A percentile compares a stretch with the other conserved stretches of the same genome.
Evolutionary conservation across 148 eudicot species (phyloP).

Genomic region (Linanthus parryae): DNA sequence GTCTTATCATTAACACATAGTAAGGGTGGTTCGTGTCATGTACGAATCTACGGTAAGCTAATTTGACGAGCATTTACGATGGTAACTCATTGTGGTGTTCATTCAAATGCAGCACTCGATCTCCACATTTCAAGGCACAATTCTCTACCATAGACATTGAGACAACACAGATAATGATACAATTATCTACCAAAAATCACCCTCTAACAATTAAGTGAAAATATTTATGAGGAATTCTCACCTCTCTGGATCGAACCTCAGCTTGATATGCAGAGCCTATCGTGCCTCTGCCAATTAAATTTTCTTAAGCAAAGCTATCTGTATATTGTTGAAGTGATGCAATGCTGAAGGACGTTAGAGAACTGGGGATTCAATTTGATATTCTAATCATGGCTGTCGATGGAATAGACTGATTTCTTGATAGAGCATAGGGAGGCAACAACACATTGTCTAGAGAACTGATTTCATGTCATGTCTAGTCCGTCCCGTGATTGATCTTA

Average conservation of each 20-base stretch:
- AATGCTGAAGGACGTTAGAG: conserved; percentile 55
- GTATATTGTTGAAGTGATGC: conserved; percentile 86
- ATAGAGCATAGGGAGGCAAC: conserved; percentile 43
- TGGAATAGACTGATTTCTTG: conserved; percentile 44
- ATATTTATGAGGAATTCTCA: conserved; percentile 18
- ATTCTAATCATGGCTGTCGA: conserved; percentile 18
- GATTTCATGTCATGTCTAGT: conserved; percentile 41
- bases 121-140: no score
- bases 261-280: conserved; percentile 76
- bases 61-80: no score
- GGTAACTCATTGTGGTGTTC: no score
- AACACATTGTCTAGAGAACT: conserved; percentile 18
- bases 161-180: no score
- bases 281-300: conserved; percentile 74
- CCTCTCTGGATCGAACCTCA: conserved; percentile 70
- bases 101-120: no score
- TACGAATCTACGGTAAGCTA: no score
- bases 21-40: no score
- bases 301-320: conserved; percentile 85
- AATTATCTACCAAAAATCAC: no score
- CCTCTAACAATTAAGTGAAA: no score
- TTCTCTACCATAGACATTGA: no score
- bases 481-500: conserved; percentile 2
- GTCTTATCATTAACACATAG: no score
- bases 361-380: conserved; percentile 27